These are phyloP conservation scores for Vickermania ingenoplastis DNA, from an alignment of 208 protist species.

Conservation along the genomic window DNA sequence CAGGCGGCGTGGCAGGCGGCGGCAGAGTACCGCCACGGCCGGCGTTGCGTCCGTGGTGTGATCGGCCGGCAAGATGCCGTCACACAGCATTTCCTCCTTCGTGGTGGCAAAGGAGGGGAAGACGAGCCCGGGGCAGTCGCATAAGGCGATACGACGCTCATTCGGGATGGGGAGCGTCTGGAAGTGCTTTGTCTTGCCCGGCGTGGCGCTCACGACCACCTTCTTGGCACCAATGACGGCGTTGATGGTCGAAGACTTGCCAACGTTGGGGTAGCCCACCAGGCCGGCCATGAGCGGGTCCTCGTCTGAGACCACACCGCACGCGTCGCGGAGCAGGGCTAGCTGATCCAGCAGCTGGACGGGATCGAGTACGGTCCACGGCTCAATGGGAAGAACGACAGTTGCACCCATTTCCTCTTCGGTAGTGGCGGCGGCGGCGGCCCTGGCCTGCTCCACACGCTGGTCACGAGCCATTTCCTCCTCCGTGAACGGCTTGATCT, in stretches of 20 bases:
- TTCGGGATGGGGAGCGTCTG: slow-evolving; percentile 93
- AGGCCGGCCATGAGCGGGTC: slow-evolving; percentile 87
- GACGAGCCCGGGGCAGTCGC: slow-evolving; percentile 98
- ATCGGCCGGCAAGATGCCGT: slow-evolving; percentile 94
- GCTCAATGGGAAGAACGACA: slow-evolving; percentile 22
- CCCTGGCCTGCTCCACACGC: slow-evolving; percentile 21
- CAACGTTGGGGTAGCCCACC: slow-evolving; percentile 98
- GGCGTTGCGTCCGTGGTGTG: slow-evolving; percentile 61
- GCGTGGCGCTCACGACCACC: slow-evolving; percentile 93
- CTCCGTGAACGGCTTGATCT: slow-evolving; percentile 37
- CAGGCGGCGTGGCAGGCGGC: slow-evolving; percentile 42
- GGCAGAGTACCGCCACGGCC: slow-evolving; percentile 51
- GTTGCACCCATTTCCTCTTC: too few relatives aligned
- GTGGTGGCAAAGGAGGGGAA: slow-evolving; percentile 88
- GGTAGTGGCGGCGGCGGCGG: slow-evolving; percentile 1
- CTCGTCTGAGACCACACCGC: slow-evolving; percentile 21
- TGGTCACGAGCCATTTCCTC: slow-evolving; percentile 53
- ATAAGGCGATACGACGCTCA: slow-evolving; percentile 87
- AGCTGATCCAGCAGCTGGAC: slow-evolving; percentile 76
- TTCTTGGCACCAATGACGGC: slow-evolving; percentile 91
- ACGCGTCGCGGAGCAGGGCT: slow-evolving; percentile 32
- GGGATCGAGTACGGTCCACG: slow-evolving; percentile 54
- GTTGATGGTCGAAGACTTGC: slow-evolving; percentile 98
- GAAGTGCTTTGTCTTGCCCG: slow-evolving; percentile 99
- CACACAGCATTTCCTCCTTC: slow-evolving; percentile 93